Base-by-base conservation (phyloP, 129 eudicot genomes). In the Saussurea involucrata region DNA sequence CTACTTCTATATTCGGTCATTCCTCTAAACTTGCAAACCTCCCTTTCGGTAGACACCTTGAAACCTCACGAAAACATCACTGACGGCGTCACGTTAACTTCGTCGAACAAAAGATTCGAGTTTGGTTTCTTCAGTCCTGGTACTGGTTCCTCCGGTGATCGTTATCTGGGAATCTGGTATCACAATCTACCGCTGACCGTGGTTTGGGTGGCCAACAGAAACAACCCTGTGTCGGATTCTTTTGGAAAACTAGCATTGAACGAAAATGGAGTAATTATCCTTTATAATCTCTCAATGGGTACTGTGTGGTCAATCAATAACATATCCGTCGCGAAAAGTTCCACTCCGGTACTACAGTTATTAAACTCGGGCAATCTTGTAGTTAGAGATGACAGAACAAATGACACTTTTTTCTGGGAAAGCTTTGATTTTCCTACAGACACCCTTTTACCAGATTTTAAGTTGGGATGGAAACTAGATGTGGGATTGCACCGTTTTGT, bases 131-230 rank as follows among this genome's bases (percentile, higher is more conserved):
- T 86, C 67, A 76, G 66, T 46, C 83, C 81, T 10, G 78, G 74
- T 5, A 77, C 74, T 10, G 64, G 83, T 37, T 72, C 76, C 7
- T 57, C 65, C 3, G 27, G 73, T 15, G 31, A n/a, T 74, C 53
- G 75, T 6, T 84, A 84, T 77, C 34, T 87, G 9, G 88, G 88
- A 63, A 78, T 82, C 12, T 81, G 86, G 88, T 87, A 82, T 72
- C 60, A 82, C 32, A 73, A 75, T 36, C 83, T 71, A 11, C 86
- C 86, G 2, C 55, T 78, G 9, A 84, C 88, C 0, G 86, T 84
- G 0, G 88, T 87, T 57, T 87, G 91, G 91, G 88, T 87, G 37
- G 91, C 88, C 2, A 87, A 87, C 75, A 29, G 88, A 67, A 71
- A 78, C 74, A 74, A 58, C 70, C 91, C 91, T 4, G 40, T 46